Base-by-base conservation (phyloP, 2,329 filamentous ascomycete species). In the Colletotrichum tamarilloi region DNA sequence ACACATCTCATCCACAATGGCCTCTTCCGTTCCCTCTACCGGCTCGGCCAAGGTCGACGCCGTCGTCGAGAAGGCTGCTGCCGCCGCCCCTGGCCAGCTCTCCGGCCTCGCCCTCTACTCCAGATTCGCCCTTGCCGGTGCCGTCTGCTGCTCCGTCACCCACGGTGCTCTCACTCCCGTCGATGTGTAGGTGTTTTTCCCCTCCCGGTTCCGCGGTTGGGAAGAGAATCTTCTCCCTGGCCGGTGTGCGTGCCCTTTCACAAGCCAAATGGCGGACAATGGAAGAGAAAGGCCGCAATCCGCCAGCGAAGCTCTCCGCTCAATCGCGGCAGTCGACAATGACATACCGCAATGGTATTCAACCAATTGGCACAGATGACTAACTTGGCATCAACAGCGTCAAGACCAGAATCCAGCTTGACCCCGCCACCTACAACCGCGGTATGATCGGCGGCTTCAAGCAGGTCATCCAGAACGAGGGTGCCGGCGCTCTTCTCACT, bases 121-220 rank as follows among this genome's bases (percentile, higher is more conserved):
- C 81, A 92, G 95, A 87, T 98, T 98, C 89, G 96, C 97, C 87
- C 93, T 99, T 81, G 95, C 97, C 81, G 97, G 97, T 87, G 97
- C 97, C 80, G 88, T 98, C 89, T 98, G 97, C 92, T 99, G 97
- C 87, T 97, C 95, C 80, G 88, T 98, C 87, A 99, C 97, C 83
- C 97, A 99, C 91, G 97, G 96, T 86, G 93, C 90, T 82, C 92
- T 98, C 81, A 99, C 97, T 79, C 97, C 97, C 83, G 95, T 99
- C 86, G 97, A 99, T 94, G 97, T 99, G 96, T 98, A 97, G 86
- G 96, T 94, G 55, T 68, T 63, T 42, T 24, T 4, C 4, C 26
- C 32, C 56, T 7, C 14, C 58, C 55, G 11, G 22, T n/a, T 38
- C 24, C 53, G 14, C 53, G 38, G 12, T 58, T 49, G 26, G 38